Evolutionary conservation across 2,329 filamentous ascomycete genomes (phyloP), one percentile per base, ranked within the genome.

Genomic region (Pseudopyricularia cyperi): DNA sequence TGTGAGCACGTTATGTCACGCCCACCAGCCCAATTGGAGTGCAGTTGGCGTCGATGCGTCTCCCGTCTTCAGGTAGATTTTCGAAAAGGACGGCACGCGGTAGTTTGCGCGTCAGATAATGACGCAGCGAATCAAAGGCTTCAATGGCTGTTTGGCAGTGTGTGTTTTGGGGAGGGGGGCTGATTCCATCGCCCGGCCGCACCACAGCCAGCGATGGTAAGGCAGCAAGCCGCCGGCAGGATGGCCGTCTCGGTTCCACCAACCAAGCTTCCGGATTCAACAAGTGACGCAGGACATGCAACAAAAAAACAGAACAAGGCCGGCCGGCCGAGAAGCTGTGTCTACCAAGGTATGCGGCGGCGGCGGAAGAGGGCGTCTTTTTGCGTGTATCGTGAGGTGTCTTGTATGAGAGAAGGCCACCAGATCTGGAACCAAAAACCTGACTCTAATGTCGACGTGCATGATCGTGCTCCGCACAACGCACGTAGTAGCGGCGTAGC

Each of bases 381-480:
- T 42, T 42, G 37, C 22, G 17, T 42, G 17, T 42, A 19, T 42
- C 9, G 11, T 42, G 37, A 19, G 15, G 37, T 42, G 37, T 42
- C 37, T 42, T 42, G 37, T 42, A n/a, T 42, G n/a, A n/a, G 37
- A 42, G 8, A 34, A 22, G 47, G 7, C 47, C 50, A 56, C 53
- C 35, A 59, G 54, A 59, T 58, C 56, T 58, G 47, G 52, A 30
- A 50, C 52, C 30, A 8, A 8, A 42, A 42, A 49, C 32, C 19
- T 32, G 42, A 30, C 39, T n/a, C 32, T 48, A 52, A 15, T 49
- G 44, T 44, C 26, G 44, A 11, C 52, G 54, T 57, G 55, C 58
- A 56, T 56, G 53, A 58, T 59, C 57, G 56, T 48, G 37, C 37
- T 42, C 17, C 17, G n/a, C 37, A 42, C 37, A 22, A n/a, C n/a